These are phyloP conservation scores for Trypanosoma boissoni DNA, from an alignment of 208 protist species.

Conservation along the genomic window DNA sequence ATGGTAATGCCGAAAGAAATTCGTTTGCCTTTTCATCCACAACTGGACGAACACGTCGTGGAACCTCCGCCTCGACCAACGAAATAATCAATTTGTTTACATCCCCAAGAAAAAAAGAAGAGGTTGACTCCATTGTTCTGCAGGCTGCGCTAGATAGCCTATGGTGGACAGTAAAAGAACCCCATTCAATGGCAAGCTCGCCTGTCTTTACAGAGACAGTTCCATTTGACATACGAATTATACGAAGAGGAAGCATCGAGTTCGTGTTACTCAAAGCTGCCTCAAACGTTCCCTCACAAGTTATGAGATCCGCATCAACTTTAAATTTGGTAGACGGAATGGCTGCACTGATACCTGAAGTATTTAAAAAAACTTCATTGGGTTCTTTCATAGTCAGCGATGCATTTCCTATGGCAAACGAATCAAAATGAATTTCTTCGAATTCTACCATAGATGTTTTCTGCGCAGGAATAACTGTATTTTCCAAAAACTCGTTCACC, in stretches of 20 bases:
- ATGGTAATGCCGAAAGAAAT: background rate
- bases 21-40: slow-evolving; percentile 27
- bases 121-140: slow-evolving; percentile 33
- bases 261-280: slow-evolving; percentile 31
- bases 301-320: slow-evolving; percentile 23
- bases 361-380: slow-evolving; percentile 28
- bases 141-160: slow-evolving; percentile 35
- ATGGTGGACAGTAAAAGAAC: slow-evolving; percentile 46
- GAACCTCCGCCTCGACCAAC: slow-evolving; percentile 38
- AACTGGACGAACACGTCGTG: slow-evolving; percentile 13
- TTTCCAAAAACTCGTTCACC: slow-evolving; percentile 23
- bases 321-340: slow-evolving; percentile 54
- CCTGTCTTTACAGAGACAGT: slow-evolving; percentile 28
- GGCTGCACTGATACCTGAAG: slow-evolving; percentile 24
- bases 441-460: slow-evolving; percentile 34
- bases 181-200: slow-evolving; percentile 34
- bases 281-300: slow-evolving; percentile 36
- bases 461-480: slow-evolving; percentile 34
- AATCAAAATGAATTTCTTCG: slow-evolving; percentile 38
- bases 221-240: slow-evolving; percentile 30
- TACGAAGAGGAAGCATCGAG: slow-evolving; percentile 17
- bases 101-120: slow-evolving; percentile 53
- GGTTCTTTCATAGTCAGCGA: slow-evolving; percentile 20
- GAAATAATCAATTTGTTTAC: slow-evolving; percentile 42
- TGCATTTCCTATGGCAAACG: slow-evolving; percentile 28